Evolutionary conservation across 495 filamentous ascomycete species (phyloP).

Genomic region (Amphirosellinia nigrospora): DNA sequence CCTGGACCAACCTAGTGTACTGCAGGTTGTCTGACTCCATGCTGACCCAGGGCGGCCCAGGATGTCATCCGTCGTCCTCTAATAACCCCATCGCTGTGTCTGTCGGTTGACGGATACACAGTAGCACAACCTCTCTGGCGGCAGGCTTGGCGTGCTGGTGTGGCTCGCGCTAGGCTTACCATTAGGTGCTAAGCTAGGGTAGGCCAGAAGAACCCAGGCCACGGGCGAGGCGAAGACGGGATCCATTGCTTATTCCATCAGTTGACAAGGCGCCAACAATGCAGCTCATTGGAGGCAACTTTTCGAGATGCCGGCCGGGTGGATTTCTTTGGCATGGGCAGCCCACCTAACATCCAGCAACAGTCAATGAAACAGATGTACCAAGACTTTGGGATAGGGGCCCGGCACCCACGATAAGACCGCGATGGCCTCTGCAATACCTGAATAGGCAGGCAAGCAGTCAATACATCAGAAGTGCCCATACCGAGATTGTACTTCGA

Average conservation of each 20-base stretch:
- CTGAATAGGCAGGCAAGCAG: constrained; percentile 19
- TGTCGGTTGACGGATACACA: not conserved
- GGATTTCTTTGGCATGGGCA: constrained; percentile 8
- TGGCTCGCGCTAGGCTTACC: constrained; percentile 11
- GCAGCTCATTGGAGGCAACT: constrained; percentile 12
- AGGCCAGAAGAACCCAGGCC: not conserved
- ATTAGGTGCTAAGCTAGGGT: constrained; percentile 20
- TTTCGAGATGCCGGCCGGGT: constrained; percentile 22
- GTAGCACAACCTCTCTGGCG: not conserved
- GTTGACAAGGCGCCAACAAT: not conserved
- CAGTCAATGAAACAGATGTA: constrained; percentile 15
- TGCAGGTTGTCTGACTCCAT: constrained; percentile 24
- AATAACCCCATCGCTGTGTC: not conserved
- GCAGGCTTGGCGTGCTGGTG: constrained; percentile 12
- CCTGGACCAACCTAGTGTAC: constrained; percentile 3
- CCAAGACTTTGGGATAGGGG: constrained; percentile 19
- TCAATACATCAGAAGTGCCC: not conserved
- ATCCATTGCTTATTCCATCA: constrained; percentile 22
- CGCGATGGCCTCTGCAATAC: not conserved
- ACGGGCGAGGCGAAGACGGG: constrained; percentile 15
- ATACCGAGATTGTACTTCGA: not conserved
- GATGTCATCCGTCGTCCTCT: constrained; percentile 17
- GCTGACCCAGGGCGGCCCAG: constrained; percentile 13
- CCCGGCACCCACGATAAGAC: not conserved
- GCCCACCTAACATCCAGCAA: not conserved